Conservation (phyloP, 768 basidiomycete species). For the Cystoderma amianthinum region DNA sequence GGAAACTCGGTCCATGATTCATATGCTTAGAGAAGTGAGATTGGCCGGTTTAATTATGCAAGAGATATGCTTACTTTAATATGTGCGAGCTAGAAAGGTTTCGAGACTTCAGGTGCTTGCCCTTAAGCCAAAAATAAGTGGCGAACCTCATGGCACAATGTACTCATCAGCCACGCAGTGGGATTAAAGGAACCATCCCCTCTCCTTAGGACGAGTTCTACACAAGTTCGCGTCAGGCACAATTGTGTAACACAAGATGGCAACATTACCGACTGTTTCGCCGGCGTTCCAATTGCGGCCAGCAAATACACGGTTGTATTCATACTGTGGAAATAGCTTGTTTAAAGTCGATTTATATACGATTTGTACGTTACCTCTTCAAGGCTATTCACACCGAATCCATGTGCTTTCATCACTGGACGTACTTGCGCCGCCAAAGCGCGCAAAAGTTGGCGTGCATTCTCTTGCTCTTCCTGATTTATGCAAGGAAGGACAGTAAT, state of each 20-base stretch:
- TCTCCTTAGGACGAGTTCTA: constrained; percentile 72
- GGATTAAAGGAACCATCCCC: constrained; percentile 55
- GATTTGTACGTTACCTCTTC: constrained; percentile 58
- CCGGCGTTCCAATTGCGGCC: constrained; percentile 85
- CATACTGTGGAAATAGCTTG: constrained; percentile 42
- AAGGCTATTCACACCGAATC: constrained; percentile 68
- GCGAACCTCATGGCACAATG: constrained; percentile 77
- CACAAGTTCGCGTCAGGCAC: constrained; percentile 1
- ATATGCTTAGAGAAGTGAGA: too few species aligned
- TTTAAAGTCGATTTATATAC: neutral
- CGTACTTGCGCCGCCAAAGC: constrained; percentile 80
- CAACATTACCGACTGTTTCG: constrained; percentile 69
- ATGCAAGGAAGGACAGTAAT: constrained; percentile 47
- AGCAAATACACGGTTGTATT: constrained; percentile 70
- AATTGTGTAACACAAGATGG: neutral
- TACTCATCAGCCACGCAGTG: constrained; percentile 65
- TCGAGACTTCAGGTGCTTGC: constrained; percentile 4
- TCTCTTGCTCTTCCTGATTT: constrained; percentile 42
- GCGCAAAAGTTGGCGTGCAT: constrained; percentile 64
- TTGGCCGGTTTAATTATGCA: too few species aligned
- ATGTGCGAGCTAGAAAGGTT: constrained; percentile 59
- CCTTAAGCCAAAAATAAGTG: constrained; percentile 1
- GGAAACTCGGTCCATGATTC: constrained; percentile 75
- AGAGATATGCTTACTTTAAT: constrained; percentile 47
- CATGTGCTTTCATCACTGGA: constrained; percentile 77